Percentiles rank a stretch among this genome's conserved stretches.
phyloP scores from a whole-genome alignment of 2,329 filamentous ascomycete species.

The Alternaria gaisen region DNA sequence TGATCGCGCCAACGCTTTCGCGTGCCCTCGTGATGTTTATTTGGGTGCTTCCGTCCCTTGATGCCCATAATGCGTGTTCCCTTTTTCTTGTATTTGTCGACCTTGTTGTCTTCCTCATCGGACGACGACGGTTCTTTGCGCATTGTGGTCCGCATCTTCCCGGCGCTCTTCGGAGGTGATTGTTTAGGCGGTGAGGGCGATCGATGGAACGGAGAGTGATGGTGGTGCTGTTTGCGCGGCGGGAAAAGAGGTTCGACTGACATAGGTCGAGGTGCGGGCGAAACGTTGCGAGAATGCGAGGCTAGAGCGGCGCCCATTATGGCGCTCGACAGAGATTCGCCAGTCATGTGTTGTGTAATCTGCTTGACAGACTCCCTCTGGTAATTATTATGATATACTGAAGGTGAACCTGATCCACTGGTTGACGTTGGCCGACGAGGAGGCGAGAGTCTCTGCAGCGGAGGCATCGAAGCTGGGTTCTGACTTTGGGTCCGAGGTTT shows the following conservation, averaged over 20 bases:
- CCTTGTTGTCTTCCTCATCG: slow-evolving; percentile 61
- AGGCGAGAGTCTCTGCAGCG: slow-evolving; percentile 32
- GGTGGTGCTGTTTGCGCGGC: slow-evolving; percentile 53
- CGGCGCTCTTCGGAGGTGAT: slow-evolving; percentile 53
- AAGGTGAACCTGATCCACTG: slow-evolving; percentile 32
- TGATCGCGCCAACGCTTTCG: slow-evolving; percentile 80
- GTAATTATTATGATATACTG: slow-evolving; percentile 52
- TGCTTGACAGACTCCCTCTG: slow-evolving; percentile 48
- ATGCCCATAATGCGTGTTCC: slow-evolving; percentile 65
- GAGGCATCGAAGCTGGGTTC: slow-evolving; percentile 37
- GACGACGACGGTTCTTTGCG: slow-evolving; percentile 60
- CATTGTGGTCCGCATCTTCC: slow-evolving; percentile 71
- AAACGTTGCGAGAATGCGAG: slow-evolving; percentile 61
- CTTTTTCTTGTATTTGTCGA: slow-evolving; percentile 61
- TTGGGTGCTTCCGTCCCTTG: slow-evolving; percentile 64
- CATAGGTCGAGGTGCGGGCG: slow-evolving; percentile 47
- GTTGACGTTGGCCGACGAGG: slow-evolving; percentile 34
- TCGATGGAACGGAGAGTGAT: slow-evolving; percentile 48
- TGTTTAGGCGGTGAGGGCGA: slow-evolving; percentile 50
- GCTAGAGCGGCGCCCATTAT: slow-evolving; percentile 80
- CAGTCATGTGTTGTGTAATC: slow-evolving; percentile 60
- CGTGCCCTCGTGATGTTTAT: slow-evolving; percentile 78
- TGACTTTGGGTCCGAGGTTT: slow-evolving; percentile 46
- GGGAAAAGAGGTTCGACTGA: slow-evolving; percentile 49
- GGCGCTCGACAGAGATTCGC: slow-evolving; percentile 74